Conservation (phyloP, 352 stramenopile genomes). For the Globisporangium paddicum region DNA sequence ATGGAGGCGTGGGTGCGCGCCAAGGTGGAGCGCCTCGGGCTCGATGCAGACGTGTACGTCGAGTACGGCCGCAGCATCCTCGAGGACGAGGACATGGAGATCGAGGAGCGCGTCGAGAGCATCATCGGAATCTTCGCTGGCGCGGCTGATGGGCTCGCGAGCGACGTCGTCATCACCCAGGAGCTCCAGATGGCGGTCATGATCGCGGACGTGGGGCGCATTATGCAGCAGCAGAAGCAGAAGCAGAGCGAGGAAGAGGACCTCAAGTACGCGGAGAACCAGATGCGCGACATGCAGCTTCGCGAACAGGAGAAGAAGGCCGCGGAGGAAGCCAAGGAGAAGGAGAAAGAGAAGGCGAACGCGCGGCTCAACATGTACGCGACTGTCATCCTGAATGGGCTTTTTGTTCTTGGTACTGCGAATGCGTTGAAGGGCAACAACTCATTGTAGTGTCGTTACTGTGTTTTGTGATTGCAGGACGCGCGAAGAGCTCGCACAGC, state of each 20-base stretch:
- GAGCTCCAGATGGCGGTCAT: slow-evolving; percentile 38
- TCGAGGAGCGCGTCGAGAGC: slow-evolving; percentile 67
- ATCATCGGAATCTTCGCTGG: slow-evolving; percentile 57
- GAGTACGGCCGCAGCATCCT: slow-evolving; percentile 69
- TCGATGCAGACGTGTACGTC: slow-evolving; percentile 76
- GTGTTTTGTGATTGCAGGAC: slow-evolving; percentile 17
- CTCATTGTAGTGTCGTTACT: background rate
- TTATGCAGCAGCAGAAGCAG: slow-evolving; percentile 31
- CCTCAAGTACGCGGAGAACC: slow-evolving; percentile 31
- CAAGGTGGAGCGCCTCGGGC: slow-evolving; percentile 50
- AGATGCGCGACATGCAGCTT: slow-evolving; percentile 52
- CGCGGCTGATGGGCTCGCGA: slow-evolving; percentile 47
- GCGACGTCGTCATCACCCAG: slow-evolving; percentile 28
- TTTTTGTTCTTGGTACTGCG: background rate
- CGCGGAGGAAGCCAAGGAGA: slow-evolving; percentile 42
- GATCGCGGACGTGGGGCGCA: slow-evolving; percentile 41
- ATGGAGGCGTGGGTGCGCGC: slow-evolving; percentile 62
- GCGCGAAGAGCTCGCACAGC: slow-evolving; percentile 56
- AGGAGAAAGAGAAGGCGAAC: slow-evolving; percentile 55
- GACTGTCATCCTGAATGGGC: background rate
- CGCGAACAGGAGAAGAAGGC: slow-evolving; percentile 57
- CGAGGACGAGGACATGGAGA: slow-evolving; percentile 61
- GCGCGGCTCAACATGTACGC: slow-evolving; percentile 61
- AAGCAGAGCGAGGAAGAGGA: slow-evolving; percentile 32
- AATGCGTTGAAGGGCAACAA: no score